Evolutionary conservation across 345 rosid species (phyloP).

Genomic region (Gossypium longicalyx): DNA sequence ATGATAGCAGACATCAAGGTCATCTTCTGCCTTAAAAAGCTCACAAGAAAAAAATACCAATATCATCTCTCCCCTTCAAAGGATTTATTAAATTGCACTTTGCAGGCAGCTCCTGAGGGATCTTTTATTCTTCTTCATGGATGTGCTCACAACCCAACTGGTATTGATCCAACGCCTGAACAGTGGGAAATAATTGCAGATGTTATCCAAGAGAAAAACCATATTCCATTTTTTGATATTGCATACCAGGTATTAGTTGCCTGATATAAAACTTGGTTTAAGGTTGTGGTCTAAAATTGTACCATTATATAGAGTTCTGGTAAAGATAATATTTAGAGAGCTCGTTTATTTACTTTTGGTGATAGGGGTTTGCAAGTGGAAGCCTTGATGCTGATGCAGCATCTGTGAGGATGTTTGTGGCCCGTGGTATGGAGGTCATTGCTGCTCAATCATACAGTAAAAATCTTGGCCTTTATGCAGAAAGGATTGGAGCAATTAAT

Average conservation of each 20-base stretch:
- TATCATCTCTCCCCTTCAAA: background rate
- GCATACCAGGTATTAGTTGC: constrained; percentile 77
- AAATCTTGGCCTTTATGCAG: constrained; percentile 88
- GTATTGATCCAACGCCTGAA: constrained; percentile 91
- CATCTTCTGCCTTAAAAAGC: constrained; percentile 11
- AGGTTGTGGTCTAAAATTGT: background rate
- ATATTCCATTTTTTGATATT: constrained; percentile 90
- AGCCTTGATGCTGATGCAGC: constrained; percentile 91
- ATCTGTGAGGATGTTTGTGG: constrained; percentile 84
- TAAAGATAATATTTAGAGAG: constrained; percentile 2
- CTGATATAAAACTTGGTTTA: constrained; percentile 10
- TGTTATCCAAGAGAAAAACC: constrained; percentile 89
- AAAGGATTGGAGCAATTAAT: constrained; percentile 90
- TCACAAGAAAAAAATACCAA: background rate
- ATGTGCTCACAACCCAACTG: constrained; percentile 99
- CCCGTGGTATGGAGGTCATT: constrained; percentile 78
- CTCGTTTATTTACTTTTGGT: constrained; percentile 12
- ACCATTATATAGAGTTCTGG: background rate
- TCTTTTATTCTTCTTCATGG: constrained; percentile 95
- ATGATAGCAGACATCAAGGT: constrained; percentile 94
- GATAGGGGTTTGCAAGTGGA: constrained; percentile 97
- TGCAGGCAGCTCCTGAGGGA: constrained; percentile 91
- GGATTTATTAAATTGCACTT: background rate
- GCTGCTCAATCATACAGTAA: constrained; percentile 98
- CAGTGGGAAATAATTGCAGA: constrained; percentile 92